phyloP scores from a whole-genome alignment of 2,329 filamentous ascomycete species.

The Dothideomycetidae sp. region DNA sequence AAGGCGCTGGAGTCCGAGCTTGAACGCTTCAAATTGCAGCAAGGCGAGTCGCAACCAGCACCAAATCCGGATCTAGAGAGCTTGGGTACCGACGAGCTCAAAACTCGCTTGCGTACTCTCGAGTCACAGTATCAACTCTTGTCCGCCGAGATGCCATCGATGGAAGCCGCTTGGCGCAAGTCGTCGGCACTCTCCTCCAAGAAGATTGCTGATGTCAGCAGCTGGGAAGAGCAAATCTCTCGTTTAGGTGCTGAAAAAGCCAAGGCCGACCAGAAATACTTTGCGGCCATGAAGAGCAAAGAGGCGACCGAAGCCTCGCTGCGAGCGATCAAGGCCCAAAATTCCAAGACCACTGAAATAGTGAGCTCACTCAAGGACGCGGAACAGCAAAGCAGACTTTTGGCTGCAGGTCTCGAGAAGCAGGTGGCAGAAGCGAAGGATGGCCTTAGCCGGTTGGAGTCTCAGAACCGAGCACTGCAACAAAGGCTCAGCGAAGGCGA shows the following conservation, averaged over 20 bases:
- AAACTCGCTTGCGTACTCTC: conserved; percentile 56
- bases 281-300: conserved; percentile 86
- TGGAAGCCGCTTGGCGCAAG: conserved; percentile 84
- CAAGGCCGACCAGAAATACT: conserved; percentile 96
- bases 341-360: conserved; percentile 81
- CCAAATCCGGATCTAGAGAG: conserved; percentile 34
- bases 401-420: conserved; percentile 79
- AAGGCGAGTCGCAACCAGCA: conserved; percentile 31
- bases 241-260: conserved; percentile 74
- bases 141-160: conserved; percentile 72
- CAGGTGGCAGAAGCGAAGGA: conserved; percentile 74
- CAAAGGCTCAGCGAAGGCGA: conserved; percentile 54
- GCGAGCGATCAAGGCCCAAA: conserved; percentile 63
- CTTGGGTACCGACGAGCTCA: conserved; percentile 56
- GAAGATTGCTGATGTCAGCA: conserved; percentile 65
- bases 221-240: conserved; percentile 63
- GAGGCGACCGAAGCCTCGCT: conserved; percentile 74
- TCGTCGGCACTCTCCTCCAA: conserved; percentile 71
- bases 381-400: conserved; percentile 59
- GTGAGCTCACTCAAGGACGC: conserved; percentile 86
- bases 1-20: conserved; percentile 69
- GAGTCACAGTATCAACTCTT: conserved; percentile 71
- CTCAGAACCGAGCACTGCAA: conserved; percentile 64
- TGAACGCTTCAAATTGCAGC: conserved; percentile 48
- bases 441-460: conserved; percentile 53